These are phyloP conservation scores for Coccomyxa sp. DNA, from an alignment of 139 green algal species.

Conservation along the genomic window DNA sequence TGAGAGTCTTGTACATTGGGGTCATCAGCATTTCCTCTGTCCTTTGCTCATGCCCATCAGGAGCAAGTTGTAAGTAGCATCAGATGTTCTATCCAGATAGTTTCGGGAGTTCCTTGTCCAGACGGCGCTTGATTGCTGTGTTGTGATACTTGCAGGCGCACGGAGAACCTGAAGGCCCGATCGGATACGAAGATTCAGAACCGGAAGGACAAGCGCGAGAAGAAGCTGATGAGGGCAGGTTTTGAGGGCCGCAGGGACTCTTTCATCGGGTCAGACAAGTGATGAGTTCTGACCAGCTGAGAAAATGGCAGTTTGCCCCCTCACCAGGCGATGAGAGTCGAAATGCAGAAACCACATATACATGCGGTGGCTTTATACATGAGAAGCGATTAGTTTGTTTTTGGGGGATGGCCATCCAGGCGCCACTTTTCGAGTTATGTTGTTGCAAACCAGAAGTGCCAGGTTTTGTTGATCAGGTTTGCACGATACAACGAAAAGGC, in stretches of 20 bases:
- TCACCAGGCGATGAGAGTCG: too few relatives aligned
- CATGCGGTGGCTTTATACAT: not conserved
- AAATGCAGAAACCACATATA: not conserved
- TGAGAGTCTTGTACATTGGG: not conserved
- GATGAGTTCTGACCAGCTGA: too few relatives aligned
- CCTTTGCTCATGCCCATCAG: not conserved
- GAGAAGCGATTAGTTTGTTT: not conserved
- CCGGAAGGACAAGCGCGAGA: constrained; percentile 76
- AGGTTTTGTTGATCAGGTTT: too few relatives aligned
- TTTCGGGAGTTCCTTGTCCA: not conserved
- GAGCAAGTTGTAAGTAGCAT: not conserved
- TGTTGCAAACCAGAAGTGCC: too few relatives aligned
- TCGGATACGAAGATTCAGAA: constrained; percentile 57
- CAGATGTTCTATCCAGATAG: not conserved
- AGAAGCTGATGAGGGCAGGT: constrained; percentile 80
- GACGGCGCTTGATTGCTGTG: not conserved
- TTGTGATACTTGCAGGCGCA: constrained; percentile 42
- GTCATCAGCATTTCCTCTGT: not conserved
- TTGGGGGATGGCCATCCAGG: not conserved
- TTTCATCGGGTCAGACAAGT: constrained; percentile 40
- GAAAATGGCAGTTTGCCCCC: too few relatives aligned
- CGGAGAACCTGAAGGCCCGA: constrained; percentile 58
- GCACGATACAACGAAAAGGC: too few relatives aligned
- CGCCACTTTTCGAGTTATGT: too few relatives aligned
- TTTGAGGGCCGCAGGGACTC: constrained; percentile 78